Percentiles rank a stretch among this genome's conserved stretches.
These are phyloP conservation scores for Phytomonas francai DNA, from an alignment of 208 protist species.

Conservation along the genomic window DNA sequence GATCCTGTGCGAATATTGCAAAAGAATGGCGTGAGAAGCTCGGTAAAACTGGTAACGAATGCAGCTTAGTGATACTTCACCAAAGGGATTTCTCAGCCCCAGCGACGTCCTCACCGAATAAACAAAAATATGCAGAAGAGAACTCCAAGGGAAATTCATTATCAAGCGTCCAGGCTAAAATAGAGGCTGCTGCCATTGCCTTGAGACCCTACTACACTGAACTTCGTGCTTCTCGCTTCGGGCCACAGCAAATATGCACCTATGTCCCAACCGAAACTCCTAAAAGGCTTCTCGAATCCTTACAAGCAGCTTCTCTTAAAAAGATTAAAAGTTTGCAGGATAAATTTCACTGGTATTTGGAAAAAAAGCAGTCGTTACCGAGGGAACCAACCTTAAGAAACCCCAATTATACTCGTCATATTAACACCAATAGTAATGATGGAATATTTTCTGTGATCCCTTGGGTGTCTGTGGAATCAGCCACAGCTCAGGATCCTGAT, in stretches of 20 bases:
- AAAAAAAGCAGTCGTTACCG: background rate
- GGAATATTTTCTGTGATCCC: background rate
- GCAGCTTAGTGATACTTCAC: conserved; percentile 41
- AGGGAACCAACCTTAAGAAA: background rate
- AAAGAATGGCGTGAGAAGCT: conserved; percentile 49
- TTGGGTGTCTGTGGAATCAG: background rate
- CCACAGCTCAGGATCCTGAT: background rate
- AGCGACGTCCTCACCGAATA: conserved; percentile 8
- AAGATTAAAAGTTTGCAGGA: conserved; percentile 1
- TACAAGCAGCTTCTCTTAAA: conserved; percentile 34
- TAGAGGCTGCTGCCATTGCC: conserved; percentile 19
- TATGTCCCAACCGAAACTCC: conserved; percentile 62
- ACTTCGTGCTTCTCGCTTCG: conserved; percentile 40
- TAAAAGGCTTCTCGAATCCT: conserved; percentile 52
- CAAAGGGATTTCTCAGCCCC: conserved; percentile 42
- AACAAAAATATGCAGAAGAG: background rate
- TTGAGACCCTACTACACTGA: conserved; percentile 66
- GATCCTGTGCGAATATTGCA: conserved; percentile 36
- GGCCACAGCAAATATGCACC: conserved; percentile 54
- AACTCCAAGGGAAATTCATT: background rate
- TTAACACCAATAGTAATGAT: background rate
- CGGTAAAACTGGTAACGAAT: conserved; percentile 27
- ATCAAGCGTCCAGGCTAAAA: conserved; percentile 1
- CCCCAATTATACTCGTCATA: conserved; percentile 3
- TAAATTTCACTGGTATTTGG: background rate